Evolutionary conservation across 305 asterid species (phyloP).

Genomic region (Fraxinus floribunda): DNA sequence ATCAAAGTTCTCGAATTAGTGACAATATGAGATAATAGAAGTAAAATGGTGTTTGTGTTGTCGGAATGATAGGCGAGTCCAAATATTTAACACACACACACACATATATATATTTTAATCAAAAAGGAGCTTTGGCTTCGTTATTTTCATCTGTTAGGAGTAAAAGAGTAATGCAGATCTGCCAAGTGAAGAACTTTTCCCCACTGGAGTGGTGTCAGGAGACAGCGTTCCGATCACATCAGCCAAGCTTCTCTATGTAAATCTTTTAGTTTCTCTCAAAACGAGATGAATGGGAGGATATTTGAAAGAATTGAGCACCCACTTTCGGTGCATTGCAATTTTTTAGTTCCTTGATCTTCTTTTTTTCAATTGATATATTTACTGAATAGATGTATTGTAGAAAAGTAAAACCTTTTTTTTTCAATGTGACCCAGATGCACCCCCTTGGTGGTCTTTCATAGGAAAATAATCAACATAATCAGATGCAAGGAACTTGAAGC

Average conservation of each 20-base stretch:
- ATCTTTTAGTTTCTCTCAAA: neutral
- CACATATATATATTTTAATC: neutral
- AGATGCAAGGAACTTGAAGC: conserved; percentile 23
- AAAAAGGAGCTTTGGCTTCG: conserved; percentile 14
- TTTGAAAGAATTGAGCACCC: conserved; percentile 20
- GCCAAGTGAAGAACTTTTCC: neutral
- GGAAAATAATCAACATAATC: neutral
- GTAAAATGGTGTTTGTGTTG: conserved; percentile 13
- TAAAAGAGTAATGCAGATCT: conserved; percentile 3
- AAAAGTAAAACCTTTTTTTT: neutral
- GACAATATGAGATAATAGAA: conserved; percentile 18
- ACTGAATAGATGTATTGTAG: conserved; percentile 8
- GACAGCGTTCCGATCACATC: conserved; percentile 1
- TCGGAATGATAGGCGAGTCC: conserved; percentile 4
- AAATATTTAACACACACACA: too few species aligned
- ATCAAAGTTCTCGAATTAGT: conserved; percentile 11
- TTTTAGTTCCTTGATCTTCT: neutral
- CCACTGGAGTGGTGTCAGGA: conserved; percentile 6
- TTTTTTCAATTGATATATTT: conserved; percentile 5
- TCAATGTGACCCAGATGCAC: conserved; percentile 1
- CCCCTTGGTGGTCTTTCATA: conserved; percentile 9
- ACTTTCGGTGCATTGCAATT: conserved; percentile 13
- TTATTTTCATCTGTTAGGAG: conserved; percentile 9
- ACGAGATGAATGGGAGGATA: conserved; percentile 16
- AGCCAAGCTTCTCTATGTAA: conserved; percentile 17